A percentile compares a stretch with the other conserved stretches of the same genome.
These are phyloP conservation scores for Taphrina deformans DNA, from an alignment of 1,139 yeast genomes.

Conservation along the genomic window DNA sequence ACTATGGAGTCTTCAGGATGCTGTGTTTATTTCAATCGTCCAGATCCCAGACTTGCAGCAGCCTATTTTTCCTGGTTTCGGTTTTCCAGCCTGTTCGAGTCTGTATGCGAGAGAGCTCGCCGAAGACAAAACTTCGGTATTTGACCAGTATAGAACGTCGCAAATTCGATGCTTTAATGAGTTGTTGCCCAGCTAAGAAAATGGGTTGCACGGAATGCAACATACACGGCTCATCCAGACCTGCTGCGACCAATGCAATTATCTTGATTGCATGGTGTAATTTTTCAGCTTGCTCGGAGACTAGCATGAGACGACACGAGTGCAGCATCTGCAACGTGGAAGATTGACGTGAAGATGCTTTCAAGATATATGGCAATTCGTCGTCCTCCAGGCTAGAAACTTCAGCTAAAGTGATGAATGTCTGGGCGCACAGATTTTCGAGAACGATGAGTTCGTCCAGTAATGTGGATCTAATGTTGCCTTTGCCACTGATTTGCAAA, in stretches of 20 bases:
- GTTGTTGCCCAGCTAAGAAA: conserved; percentile 3
- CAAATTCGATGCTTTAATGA: neutral
- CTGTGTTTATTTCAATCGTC: neutral
- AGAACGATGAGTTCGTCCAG: neutral
- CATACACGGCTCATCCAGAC: conserved; percentile 15
- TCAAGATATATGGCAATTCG: neutral
- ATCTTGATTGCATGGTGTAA: neutral
- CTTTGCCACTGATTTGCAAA: neutral
- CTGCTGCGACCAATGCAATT: conserved; percentile 7
- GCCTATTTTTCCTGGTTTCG: neutral
- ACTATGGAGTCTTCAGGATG: too few relatives aligned
- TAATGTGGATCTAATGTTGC: neutral
- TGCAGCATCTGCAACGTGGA: conserved; percentile 3
- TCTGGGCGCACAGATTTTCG: neutral
- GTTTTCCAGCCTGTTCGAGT: conserved; percentile 7
- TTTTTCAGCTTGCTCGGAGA: neutral
- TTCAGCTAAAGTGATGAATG: conserved; percentile 2
- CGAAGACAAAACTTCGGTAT: neutral
- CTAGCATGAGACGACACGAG: neutral
- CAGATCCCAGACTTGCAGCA: neutral
- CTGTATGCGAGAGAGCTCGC: conserved; percentile 1
- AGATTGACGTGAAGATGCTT: conserved; percentile 8
- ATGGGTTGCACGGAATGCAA: conserved; percentile 1
- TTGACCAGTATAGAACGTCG: neutral
- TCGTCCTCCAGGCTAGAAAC: neutral